Percentiles rank a stretch among this genome's conserved stretches.
phyloP scores from a whole-genome alignment of 768 basidiomycete genomes.

The Phaeolepiota aurea region DNA sequence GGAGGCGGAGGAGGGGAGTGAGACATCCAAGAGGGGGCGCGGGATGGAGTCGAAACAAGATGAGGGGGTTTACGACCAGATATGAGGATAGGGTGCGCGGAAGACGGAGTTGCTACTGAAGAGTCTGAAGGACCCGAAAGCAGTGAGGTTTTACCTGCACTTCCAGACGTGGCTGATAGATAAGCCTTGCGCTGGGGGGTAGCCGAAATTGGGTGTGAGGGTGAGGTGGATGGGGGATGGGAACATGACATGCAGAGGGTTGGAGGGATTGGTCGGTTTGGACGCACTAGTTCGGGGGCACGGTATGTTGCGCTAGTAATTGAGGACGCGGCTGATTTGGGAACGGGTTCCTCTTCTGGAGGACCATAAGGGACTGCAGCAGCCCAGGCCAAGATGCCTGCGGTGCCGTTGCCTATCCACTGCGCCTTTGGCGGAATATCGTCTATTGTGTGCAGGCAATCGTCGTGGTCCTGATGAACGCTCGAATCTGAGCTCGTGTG shows the following conservation, averaged over 20 bases:
- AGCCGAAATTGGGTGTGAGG: conserved; percentile 22
- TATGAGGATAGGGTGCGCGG: conserved; percentile 27
- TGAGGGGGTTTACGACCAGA: conserved; percentile 19
- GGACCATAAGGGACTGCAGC: conserved; percentile 27
- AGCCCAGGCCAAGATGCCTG: conserved; percentile 41
- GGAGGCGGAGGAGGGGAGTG: conserved; percentile 20
- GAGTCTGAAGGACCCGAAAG: conserved; percentile 35
- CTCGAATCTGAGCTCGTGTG: conserved; percentile 4
- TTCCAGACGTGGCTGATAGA: conserved; percentile 18
- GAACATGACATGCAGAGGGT: conserved; percentile 44
- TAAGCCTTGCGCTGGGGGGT: conserved; percentile 22
- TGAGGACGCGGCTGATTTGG: conserved; percentile 13
- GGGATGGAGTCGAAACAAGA: conserved; percentile 28
- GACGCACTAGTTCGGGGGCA: conserved; percentile 29
- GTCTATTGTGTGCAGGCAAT: conserved; percentile 5
- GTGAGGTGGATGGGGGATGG: conserved; percentile 14
- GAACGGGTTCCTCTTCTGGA: conserved; percentile 13
- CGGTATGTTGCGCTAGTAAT: conserved; percentile 12
- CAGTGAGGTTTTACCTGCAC: conserved; percentile 25
- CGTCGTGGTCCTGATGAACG: conserved; percentile 11
- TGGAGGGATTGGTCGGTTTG: conserved; percentile 35
- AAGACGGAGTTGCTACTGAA: conserved; percentile 43
- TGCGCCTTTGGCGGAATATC: conserved; percentile 4
- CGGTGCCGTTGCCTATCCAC: conserved; percentile 31
- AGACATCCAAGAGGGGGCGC: conserved; percentile 38